A percentile compares a stretch with the other conserved stretches of the same genome.
These are phyloP conservation scores for Kluyveromyces nonfermentans DNA, from an alignment of 805 yeast species.

Conservation along the genomic window DNA sequence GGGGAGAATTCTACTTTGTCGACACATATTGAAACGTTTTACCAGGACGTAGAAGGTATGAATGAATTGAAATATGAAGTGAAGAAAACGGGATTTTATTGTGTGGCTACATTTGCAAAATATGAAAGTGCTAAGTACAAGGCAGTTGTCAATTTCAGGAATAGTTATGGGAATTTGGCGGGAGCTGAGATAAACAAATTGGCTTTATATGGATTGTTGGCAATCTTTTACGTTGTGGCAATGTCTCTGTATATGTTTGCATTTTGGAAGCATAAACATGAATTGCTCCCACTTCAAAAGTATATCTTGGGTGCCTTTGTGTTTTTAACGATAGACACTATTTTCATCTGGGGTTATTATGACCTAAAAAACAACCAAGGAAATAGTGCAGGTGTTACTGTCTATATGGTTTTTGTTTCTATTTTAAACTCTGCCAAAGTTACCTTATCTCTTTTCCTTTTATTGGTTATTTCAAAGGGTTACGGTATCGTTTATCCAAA, in stretches of 20 bases:
- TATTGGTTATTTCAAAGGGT: conserved; percentile 80
- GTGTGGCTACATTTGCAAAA: conserved; percentile 64
- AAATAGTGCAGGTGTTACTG: conserved; percentile 46
- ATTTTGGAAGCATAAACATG: conserved; percentile 76
- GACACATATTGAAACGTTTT: conserved; percentile 48
- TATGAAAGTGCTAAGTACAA: conserved; percentile 37
- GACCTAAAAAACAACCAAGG: conserved; percentile 68
- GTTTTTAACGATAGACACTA: conserved; percentile 74
- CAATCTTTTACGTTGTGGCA: conserved; percentile 74
- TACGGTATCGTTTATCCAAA: conserved; percentile 91
- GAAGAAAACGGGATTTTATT: conserved; percentile 78
- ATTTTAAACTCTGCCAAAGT: conserved; percentile 71
- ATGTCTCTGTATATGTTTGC: conserved; percentile 79
- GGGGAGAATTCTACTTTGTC: conserved; percentile 44
- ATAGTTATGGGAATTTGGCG: conserved; percentile 81
- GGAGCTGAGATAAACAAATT: conserved; percentile 89
- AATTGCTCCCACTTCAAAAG: conserved; percentile 80
- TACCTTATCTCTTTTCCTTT: conserved; percentile 79
- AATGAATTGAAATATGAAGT: conserved; percentile 57
- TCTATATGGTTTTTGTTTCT: conserved; percentile 70
- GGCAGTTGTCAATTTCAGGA: conserved; percentile 74
- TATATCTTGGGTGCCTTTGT: conserved; percentile 80
- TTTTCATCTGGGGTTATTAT: conserved; percentile 85
- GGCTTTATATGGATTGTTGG: conserved; percentile 78
- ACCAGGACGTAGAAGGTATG: conserved; percentile 47